phyloP scores from a whole-genome alignment of 805 yeast species.

The Suhomyces xylopsoci region DNA sequence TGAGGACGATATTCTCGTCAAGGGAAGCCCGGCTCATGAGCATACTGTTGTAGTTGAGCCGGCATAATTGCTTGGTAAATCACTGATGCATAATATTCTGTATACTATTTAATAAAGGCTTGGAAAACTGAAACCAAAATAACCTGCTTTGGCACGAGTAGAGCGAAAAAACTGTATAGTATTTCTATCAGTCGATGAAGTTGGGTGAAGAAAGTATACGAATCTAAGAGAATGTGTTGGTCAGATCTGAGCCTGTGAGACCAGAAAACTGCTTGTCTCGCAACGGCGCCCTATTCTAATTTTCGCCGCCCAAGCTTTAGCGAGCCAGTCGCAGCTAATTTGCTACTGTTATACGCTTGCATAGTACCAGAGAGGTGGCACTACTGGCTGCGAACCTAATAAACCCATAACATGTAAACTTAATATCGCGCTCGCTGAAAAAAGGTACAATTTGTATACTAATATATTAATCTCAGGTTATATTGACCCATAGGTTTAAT shows the following conservation, averaged over 20 bases:
- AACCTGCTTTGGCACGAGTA: too few species aligned
- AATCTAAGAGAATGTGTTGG: neutral
- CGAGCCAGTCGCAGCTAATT: neutral
- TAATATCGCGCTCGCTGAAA: too few species aligned
- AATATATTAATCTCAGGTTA: too few species aligned
- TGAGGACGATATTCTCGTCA: conserved; percentile 32
- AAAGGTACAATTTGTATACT: too few species aligned
- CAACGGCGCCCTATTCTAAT: too few species aligned
- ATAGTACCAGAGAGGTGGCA: too few species aligned
- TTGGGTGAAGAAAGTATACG: neutral
- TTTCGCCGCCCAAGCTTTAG: neutral
- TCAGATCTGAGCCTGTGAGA: neutral
- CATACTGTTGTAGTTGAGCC: conserved; percentile 32
- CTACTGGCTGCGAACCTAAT: too few species aligned
- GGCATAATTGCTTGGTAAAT: neutral
- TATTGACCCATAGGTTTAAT: too few species aligned
- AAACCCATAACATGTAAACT: too few species aligned
- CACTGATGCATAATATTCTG: neutral
- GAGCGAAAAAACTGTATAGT: too few species aligned
- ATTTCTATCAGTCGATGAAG: too few species aligned
- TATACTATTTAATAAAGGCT: neutral
- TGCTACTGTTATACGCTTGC: neutral
- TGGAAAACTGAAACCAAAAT: too few species aligned
- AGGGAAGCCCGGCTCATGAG: conserved; percentile 38
- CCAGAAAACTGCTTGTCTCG: neutral